phyloP scores from a whole-genome alignment of 1,284 basidiomycete species.

The Neonothopanus nambi region DNA sequence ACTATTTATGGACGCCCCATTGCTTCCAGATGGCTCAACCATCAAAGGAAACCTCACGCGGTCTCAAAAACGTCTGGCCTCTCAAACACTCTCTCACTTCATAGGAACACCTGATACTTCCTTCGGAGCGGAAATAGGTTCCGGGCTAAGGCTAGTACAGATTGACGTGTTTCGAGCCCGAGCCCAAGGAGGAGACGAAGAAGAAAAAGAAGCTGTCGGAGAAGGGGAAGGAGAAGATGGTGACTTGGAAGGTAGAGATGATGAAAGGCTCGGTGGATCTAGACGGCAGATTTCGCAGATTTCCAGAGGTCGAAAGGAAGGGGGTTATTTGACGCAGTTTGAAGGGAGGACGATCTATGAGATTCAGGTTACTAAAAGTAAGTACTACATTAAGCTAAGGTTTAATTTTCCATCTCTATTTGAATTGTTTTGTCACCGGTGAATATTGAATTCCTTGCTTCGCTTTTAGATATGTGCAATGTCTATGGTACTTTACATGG shows the following conservation, averaged over 20 bases:
- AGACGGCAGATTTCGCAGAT: background rate
- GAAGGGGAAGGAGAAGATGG: no score
- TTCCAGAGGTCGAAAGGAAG: background rate
- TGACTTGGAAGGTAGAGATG: background rate
- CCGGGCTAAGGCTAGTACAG: constrained; percentile 3
- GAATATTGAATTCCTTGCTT: background rate
- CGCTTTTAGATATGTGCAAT: constrained; percentile 42
- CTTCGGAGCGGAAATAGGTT: constrained; percentile 15
- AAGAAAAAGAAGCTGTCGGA: background rate
- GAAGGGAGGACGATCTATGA: constrained; percentile 13
- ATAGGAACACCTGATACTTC: constrained; percentile 15
- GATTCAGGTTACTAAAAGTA: constrained; percentile 14
- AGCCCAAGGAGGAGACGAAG: background rate
- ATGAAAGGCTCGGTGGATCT: background rate
- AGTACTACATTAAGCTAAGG: background rate
- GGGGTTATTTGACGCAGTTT: background rate
- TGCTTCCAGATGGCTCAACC: constrained; percentile 3
- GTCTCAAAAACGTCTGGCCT: constrained; percentile 2
- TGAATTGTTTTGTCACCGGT: no score
- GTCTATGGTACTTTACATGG: constrained; percentile 41
- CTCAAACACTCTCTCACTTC: constrained; percentile 12
- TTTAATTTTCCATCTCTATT: no score
- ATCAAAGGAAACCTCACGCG: constrained; percentile 14
- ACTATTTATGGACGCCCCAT: no score
- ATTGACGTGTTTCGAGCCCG: constrained; percentile 3